These are phyloP conservation scores for Mesembryanthemum crystallinum DNA, from an alignment of 148 eudicot species.

Conservation along the genomic window DNA sequence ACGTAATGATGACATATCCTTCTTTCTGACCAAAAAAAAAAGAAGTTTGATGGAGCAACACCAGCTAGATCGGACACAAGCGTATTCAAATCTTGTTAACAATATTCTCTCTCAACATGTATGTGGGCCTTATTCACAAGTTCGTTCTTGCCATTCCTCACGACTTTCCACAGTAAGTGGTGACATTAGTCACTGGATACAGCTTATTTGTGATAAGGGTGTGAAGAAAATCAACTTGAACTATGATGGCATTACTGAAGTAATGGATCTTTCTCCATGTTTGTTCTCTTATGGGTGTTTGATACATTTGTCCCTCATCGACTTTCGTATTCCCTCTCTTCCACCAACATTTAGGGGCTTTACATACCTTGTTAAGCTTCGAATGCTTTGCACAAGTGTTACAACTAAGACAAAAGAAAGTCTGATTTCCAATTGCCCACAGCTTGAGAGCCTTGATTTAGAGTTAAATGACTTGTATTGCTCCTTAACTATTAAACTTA, in stretches of 20 bases:
- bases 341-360: slow-evolving; percentile 3
- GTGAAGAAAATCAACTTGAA: neutral
- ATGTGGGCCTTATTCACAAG: neutral
- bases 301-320: neutral
- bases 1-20: no score
- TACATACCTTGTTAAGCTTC: slow-evolving; percentile 1
- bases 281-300: slow-evolving; percentile 6
- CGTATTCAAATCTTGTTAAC: no score
- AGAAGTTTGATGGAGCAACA: no score
- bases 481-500: slow-evolving; percentile 4
- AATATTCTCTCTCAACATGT: no score
- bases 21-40: no score
- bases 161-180: neutral
- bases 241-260: neutral
- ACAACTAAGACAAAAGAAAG: neutral
- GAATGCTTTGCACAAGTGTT: neutral
- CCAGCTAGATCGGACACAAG: no score
- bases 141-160: neutral
- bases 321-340: neutral
- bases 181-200: neutral
- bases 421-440: slow-evolving; percentile 18
- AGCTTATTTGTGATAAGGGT: neutral
- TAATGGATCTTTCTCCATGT: neutral
- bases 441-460: slow-evolving; percentile 15
- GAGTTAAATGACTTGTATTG: neutral